Base-by-base conservation (phyloP, 225 moss, liverwort and hornwort species). In the Neckera pumila region DNA sequence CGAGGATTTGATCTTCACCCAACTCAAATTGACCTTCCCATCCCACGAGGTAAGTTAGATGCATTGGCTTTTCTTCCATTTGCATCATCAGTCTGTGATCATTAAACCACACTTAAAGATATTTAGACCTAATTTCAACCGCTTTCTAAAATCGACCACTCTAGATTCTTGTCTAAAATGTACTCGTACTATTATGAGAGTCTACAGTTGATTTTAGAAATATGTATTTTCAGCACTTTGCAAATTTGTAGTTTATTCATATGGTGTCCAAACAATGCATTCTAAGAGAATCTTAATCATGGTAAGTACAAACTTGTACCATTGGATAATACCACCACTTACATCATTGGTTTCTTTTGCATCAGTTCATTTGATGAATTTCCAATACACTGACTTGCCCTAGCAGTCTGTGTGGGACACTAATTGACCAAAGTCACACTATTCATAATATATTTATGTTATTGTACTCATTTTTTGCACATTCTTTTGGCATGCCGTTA, bases 1-100 rank as follows among this genome's bases (percentile, higher is more conserved):
- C 74, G 99, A 99, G 93, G 88, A 95, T 25, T 90, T 97, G 31
- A 99, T 99, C 69, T 99, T 97, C 70, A 90, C 90, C 26, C 92
- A 93, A 84, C 91, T 99, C 72, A 95, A 92, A 76, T 71, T 93
- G 33, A 88, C 92, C 26, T 99, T 97, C 75, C 99, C 99, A 14
- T 89, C 90, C 16, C 97, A 99, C 40, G 94, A 99, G 94, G 97
- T 96, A 91, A 33, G 34, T 11, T 30, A 14, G 30, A 59, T 58
- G 7, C 76, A 42, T 34, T 12, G 27, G 4, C 30, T 26, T 77
- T 59, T 58, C 58, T 13, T 12, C 6, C 26, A 38, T 38, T n/a
- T 28, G 18, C 58, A 40, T 58, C 12, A 18, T 11, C 11, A 26
- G 7, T 78, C 4, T 38, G 25, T n/a, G n/a, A n/a, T n/a, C n/a